Evolutionary conservation across 345 rosid species (phyloP).

Genomic region (Trapa bicornis): DNA sequence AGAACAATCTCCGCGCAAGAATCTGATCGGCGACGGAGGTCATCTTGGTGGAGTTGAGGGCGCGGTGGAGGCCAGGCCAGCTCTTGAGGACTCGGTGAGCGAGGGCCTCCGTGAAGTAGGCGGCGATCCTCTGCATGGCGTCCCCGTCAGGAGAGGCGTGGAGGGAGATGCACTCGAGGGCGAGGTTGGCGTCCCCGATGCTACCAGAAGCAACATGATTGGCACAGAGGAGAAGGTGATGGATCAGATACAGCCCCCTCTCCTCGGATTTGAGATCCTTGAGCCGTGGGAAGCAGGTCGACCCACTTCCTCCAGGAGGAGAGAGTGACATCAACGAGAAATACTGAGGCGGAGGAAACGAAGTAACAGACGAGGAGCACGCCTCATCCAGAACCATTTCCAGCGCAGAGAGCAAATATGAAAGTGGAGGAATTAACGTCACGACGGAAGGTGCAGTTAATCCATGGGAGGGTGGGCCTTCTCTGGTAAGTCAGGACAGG

Average conservation of each 20-base stretch:
- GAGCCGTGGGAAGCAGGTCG: conserved; percentile 39
- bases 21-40: conserved; percentile 31
- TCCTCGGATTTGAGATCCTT: conserved; percentile 52
- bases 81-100: conserved; percentile 54
- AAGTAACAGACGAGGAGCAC: conserved; percentile 30
- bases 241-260: conserved; percentile 52
- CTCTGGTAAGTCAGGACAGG: no score
- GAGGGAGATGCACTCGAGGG: conserved; percentile 51
- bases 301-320: conserved; percentile 34
- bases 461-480: no score
- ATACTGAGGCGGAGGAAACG: conserved; percentile 44
- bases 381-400: conserved; percentile 45
- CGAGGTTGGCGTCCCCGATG: conserved; percentile 46
- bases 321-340: conserved; percentile 50
- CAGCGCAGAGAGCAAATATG: conserved; percentile 2
- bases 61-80: conserved; percentile 63
- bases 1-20: conserved; percentile 44
- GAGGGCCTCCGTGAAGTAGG: conserved; percentile 61
- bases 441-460: no score
- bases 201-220: conserved; percentile 49
- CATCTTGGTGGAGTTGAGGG: conserved; percentile 49
- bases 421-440: background rate
- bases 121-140: conserved; percentile 60
- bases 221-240: conserved; percentile 46
- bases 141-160: conserved; percentile 64